Percentiles rank a stretch among this genome's conserved stretches.
Conservation (phyloP, 116 monocot genomes). For the Trichopus zeylanicus region DNA sequence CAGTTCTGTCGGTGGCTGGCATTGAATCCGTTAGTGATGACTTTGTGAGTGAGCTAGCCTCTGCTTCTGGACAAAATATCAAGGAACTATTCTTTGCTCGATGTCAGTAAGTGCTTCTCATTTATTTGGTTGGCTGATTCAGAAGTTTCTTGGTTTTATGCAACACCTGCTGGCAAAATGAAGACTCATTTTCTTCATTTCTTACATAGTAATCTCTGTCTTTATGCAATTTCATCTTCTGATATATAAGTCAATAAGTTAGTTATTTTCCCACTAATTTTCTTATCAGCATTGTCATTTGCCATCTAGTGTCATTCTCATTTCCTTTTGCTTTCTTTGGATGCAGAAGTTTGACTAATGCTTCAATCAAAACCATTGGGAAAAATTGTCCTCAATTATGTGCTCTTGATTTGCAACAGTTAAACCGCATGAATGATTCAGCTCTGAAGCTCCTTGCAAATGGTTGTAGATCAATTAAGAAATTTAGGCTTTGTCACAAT, state of each 20-base stretch:
- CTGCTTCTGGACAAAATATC: slow-evolving; percentile 44
- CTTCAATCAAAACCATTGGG: slow-evolving; percentile 58
- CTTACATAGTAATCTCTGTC: too few relatives aligned
- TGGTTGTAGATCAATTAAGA: slow-evolving; percentile 52
- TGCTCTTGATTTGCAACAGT: slow-evolving; percentile 51
- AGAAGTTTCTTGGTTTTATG: too few relatives aligned
- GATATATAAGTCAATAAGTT: too few relatives aligned
- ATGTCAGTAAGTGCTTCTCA: slow-evolving; percentile 47
- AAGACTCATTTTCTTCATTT: too few relatives aligned
- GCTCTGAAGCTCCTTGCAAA: slow-evolving; percentile 53
- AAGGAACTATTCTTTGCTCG: slow-evolving; percentile 46
- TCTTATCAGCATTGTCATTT: too few relatives aligned
- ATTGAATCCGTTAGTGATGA: slow-evolving; percentile 40
- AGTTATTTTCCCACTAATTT: too few relatives aligned
- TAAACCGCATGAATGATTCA: slow-evolving; percentile 56
- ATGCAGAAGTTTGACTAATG: slow-evolving; percentile 44
- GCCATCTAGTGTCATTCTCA: too few relatives aligned
- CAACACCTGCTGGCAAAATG: too few relatives aligned
- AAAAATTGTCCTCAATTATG: slow-evolving; percentile 42
- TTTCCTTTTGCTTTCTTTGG: neutral
- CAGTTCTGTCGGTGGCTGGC: slow-evolving; percentile 54
- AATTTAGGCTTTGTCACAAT: slow-evolving; percentile 45
- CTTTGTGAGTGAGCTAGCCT: slow-evolving; percentile 45
- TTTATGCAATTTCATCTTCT: too few relatives aligned
- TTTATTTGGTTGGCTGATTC: too few relatives aligned